Conservation (phyloP, 2,329 filamentous ascomycete genomes). For the Fusarium oxysporum region DNA sequence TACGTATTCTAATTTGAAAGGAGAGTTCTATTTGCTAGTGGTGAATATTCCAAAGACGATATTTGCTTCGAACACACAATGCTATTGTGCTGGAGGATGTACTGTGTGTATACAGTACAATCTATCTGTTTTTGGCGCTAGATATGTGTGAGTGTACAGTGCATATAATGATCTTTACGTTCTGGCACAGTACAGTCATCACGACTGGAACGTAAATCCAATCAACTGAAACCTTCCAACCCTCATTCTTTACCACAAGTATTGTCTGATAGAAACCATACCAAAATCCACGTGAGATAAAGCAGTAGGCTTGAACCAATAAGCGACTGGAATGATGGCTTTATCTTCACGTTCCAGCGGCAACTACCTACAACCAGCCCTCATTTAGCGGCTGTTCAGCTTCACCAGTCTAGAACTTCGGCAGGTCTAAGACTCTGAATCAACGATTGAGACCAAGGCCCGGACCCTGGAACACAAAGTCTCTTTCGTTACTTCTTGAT, state of each 20-base stretch:
- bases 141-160: not conserved
- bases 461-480: not conserved
- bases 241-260: not conserved
- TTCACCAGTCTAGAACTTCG: not conserved
- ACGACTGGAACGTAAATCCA: not conserved
- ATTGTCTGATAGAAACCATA: too few relatives aligned
- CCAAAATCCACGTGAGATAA: not conserved
- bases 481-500: not conserved
- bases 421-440: not conserved
- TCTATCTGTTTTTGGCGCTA: not conserved
- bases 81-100: not conserved
- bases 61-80: not conserved
- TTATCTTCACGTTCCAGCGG: not conserved
- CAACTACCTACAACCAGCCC: not conserved
- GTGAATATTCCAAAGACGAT: not conserved
- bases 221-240: not conserved
- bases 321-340: conserved; percentile 14
- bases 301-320: too few relatives aligned
- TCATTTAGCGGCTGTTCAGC: not conserved
- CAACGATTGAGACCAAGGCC: not conserved
- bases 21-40: not conserved
- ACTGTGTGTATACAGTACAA: not conserved
- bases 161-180: not conserved
- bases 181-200: not conserved
- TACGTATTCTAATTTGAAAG: too few relatives aligned